Evolutionary conservation across 208 protist species (phyloP).

Genomic region (Trypanosoma boissoni): DNA sequence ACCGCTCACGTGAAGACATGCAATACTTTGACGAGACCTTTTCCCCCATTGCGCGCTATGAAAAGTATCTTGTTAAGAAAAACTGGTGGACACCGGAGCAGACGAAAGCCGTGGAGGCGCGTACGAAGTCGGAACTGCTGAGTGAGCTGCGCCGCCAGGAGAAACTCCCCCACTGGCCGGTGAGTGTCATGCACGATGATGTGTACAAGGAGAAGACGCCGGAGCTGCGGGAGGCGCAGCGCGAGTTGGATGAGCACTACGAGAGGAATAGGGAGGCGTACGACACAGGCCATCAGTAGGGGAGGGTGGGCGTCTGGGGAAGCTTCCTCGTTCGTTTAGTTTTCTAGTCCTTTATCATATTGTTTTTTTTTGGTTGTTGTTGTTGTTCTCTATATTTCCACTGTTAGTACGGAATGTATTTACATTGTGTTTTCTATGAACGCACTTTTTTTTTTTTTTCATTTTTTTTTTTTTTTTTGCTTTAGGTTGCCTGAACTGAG

Average conservation of each 20-base stretch:
- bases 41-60: conserved; percentile 69
- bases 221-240: conserved; percentile 42
- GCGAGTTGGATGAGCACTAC: conserved; percentile 58
- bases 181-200: conserved; percentile 48
- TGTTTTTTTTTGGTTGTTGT: too few relatives aligned
- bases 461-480: too few relatives aligned
- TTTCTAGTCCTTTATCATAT: too few relatives aligned
- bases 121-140: conserved; percentile 48
- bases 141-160: conserved; percentile 67
- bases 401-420: too few relatives aligned
- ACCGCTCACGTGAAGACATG: conserved; percentile 72
- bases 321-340: too few relatives aligned
- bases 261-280: conserved; percentile 44
- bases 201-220: conserved; percentile 57
- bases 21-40: conserved; percentile 44
- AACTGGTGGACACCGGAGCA: conserved; percentile 63
- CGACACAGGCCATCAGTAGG: conserved; percentile 9
- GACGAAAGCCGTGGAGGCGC: conserved; percentile 32
- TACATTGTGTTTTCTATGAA: too few relatives aligned
- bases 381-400: too few relatives aligned
- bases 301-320: too few relatives aligned
- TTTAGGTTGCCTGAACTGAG: too few relatives aligned
- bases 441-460: too few relatives aligned
- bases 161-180: conserved; percentile 58
- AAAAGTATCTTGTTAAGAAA: conserved; percentile 49